Base-by-base conservation (phyloP, 179 eudicot genomes). In the Monotropa hypopitys region DNA sequence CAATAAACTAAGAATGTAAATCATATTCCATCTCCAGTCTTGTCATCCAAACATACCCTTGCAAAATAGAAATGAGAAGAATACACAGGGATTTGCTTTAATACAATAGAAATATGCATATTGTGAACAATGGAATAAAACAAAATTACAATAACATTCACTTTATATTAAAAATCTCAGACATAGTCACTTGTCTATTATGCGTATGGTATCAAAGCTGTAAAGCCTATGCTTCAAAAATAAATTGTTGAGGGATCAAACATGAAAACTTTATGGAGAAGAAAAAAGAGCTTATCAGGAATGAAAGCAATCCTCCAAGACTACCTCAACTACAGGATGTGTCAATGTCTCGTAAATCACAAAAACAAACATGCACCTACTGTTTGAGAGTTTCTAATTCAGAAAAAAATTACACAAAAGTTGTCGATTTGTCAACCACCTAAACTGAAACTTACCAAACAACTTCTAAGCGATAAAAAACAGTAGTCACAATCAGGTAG, bases 311-410 rank as follows among this genome's bases (percentile, higher is more conserved):
- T 12, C 54, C 38, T 70, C 73, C 26, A 35, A 70, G 21, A 45
- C 54, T n/a, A 45, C n/a, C 46, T 26, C 20, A 67, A 45, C 18
- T 23, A 13, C 35, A 13, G 20, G 35, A 71, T 7, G 50, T 30
- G 57, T 71, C 23, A 12, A 5, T 72, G 59, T 30, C 42, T 72
- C 10, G 1, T 3, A 49, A 46, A 46, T 26, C n/a, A 35, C 56
- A n/a, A 45, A 46, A 26, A 70, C 8, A 35, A 74, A 74, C 12
- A 38, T 18, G 26, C 46, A 30, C 18, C 20, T 7, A 42, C 20
- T 74, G 51, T 26, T n/a, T 7, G 69, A 74, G 59, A 23, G 53
- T 62, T 35, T 73, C 26, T 35, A 73, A 53, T 9, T 53, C 76
- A 35, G 30, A 6, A 21, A 6, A 51, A 62, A 35, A 28, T 68